Percentiles rank a stretch among this genome's conserved stretches.
Evolutionary conservation across 495 filamentous ascomycete species (phyloP).

Genomic region (Jackrogersella minutella): DNA sequence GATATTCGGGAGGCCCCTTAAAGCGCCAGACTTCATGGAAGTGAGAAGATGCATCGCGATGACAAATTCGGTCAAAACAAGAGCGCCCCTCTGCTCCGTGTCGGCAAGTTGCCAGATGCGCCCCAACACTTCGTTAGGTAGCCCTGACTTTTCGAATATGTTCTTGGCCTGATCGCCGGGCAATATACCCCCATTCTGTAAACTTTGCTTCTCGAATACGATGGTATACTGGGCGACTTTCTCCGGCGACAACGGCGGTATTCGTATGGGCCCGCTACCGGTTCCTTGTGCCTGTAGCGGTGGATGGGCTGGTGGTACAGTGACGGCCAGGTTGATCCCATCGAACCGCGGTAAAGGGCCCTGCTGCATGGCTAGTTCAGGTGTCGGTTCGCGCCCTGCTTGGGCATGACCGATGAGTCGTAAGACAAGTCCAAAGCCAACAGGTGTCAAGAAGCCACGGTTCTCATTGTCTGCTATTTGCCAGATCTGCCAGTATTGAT

Average conservation of each 20-base stretch:
- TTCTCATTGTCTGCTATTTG: constrained; percentile 98
- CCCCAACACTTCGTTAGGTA: constrained; percentile 89
- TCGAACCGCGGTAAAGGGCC: constrained; percentile 94
- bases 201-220: constrained; percentile 86
- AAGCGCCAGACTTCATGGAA: constrained; percentile 82
- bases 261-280: constrained; percentile 76
- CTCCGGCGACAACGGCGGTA: constrained; percentile 87
- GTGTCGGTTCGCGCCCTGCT: constrained; percentile 77
- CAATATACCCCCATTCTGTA: constrained; percentile 76
- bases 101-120: constrained; percentile 96
- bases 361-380: constrained; percentile 74
- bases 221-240: constrained; percentile 86
- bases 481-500: constrained; percentile 77
- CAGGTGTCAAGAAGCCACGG: constrained; percentile 86
- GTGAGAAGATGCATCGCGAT: constrained; percentile 97
- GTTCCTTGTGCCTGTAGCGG: constrained; percentile 70
- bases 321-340: constrained; percentile 62
- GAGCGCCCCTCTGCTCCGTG: constrained; percentile 85
- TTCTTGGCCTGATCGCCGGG: constrained; percentile 88
- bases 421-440: constrained; percentile 90
- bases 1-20: constrained; percentile 80
- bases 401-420: constrained; percentile 96
- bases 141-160: constrained; percentile 90
- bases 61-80: constrained; percentile 93
- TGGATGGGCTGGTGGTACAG: constrained; percentile 56